phyloP scores from a whole-genome alignment of 805 yeast species.

The Saturnispora diversa region DNA sequence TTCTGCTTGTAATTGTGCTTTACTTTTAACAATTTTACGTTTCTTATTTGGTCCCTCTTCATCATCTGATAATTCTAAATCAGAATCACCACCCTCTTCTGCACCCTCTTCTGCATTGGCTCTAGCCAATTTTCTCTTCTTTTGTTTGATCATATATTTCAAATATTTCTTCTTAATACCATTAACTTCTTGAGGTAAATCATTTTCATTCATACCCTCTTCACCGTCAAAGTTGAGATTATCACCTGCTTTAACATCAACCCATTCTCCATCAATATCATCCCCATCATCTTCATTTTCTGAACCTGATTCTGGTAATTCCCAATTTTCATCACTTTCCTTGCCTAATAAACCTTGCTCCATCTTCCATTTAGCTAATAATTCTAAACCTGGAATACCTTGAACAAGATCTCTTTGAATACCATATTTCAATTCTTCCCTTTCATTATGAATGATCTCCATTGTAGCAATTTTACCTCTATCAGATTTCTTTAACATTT shows the following conservation, averaged over 20 bases:
- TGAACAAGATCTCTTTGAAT: constrained; percentile 53
- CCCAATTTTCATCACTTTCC: constrained; percentile 53
- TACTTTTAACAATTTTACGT: constrained; percentile 20
- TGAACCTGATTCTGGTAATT: constrained; percentile 48
- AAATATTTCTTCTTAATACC: constrained; percentile 30
- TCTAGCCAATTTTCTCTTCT: constrained; percentile 21
- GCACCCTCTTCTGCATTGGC: constrained; percentile 19
- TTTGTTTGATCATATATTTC: constrained; percentile 28
- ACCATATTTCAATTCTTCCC: constrained; percentile 59
- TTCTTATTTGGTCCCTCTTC: constrained; percentile 32
- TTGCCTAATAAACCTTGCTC: constrained; percentile 48
- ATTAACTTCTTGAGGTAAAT: constrained; percentile 26
- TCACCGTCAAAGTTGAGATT: constrained; percentile 49
- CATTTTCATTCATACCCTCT: constrained; percentile 38
- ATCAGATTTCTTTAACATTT: constrained; percentile 82
- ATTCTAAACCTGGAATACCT: constrained; percentile 87
- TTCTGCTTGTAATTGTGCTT: constrained; percentile 26
- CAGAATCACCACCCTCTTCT: constrained; percentile 34
- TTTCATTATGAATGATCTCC: constrained; percentile 55
- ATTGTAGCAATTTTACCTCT: constrained; percentile 89
- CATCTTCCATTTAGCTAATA: constrained; percentile 78
- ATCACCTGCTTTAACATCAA: constrained; percentile 66
- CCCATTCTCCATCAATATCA: constrained; percentile 89
- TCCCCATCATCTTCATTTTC: constrained; percentile 39
- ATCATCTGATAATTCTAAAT: constrained; percentile 44